These are phyloP conservation scores for Cutaneotrichosporon sp. DNA, from an alignment of 1,284 basidiomycete genomes.

Conservation along the genomic window DNA sequence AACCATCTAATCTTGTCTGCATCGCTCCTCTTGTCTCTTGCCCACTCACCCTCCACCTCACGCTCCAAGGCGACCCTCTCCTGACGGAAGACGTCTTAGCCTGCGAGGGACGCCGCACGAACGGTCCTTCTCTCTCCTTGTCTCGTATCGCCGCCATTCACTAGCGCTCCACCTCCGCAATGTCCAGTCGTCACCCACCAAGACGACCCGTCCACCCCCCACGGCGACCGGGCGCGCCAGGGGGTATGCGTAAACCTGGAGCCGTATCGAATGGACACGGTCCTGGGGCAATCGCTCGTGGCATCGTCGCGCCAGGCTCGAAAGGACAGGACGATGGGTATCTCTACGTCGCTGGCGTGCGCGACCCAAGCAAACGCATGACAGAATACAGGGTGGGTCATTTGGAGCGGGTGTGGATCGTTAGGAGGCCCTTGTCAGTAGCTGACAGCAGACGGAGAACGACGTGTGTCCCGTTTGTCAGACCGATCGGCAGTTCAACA, in stretches of 20 bases:
- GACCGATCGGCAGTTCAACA: slow-evolving; percentile 92
- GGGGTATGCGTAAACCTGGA: slow-evolving; percentile 3
- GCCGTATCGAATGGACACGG: background rate
- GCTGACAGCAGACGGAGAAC: slow-evolving; percentile 64
- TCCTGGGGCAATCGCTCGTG: slow-evolving; percentile 10
- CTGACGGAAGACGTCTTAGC: too few relatives aligned
- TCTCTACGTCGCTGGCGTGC: slow-evolving; percentile 43
- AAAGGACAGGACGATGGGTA: slow-evolving; percentile 32
- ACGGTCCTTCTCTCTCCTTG: too few relatives aligned
- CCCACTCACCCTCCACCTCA: too few relatives aligned
- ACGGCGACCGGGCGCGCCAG: slow-evolving; percentile 11
- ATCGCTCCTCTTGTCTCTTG: too few relatives aligned
- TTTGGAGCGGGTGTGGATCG: too few relatives aligned
- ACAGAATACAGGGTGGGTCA: slow-evolving; percentile 39
- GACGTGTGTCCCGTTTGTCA: slow-evolving; percentile 98
- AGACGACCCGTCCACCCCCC: slow-evolving; percentile 3
- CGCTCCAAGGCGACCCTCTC: too few relatives aligned
- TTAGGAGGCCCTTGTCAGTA: background rate
- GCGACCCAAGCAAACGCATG: slow-evolving; percentile 41
- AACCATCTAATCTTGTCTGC: background rate
- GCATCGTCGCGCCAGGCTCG: slow-evolving; percentile 7
- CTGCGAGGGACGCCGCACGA: too few relatives aligned
- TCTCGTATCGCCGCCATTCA: too few relatives aligned
- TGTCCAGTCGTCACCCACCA: background rate
- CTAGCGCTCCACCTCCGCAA: too few relatives aligned